These are phyloP conservation scores for Candida silvicultrix DNA, from an alignment of 805 yeast genomes.

Conservation along the genomic window DNA sequence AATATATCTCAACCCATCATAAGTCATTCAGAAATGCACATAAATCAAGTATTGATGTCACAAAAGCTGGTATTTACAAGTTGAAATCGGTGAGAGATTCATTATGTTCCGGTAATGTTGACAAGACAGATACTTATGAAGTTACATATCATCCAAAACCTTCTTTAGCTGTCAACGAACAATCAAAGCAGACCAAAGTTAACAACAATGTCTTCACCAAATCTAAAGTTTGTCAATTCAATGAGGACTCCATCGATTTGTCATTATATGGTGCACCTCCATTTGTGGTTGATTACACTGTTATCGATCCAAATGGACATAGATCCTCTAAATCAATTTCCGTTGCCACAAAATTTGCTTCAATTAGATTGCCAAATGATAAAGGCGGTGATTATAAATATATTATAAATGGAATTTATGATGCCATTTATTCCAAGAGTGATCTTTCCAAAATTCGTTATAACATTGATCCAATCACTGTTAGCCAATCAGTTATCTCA, in stretches of 20 bases:
- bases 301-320: constrained; percentile 51
- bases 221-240: constrained; percentile 40
- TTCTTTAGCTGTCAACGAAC: constrained; percentile 29
- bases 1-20: constrained; percentile 18
- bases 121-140: constrained; percentile 26
- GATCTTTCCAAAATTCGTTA: constrained; percentile 26
- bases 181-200: constrained; percentile 19
- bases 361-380: constrained; percentile 37
- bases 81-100: constrained; percentile 41
- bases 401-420: constrained; percentile 55
- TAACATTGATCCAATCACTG: constrained; percentile 25
- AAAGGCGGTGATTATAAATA: constrained; percentile 58
- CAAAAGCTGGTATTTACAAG: constrained; percentile 41
- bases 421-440: constrained; percentile 48
- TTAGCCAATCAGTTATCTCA: constrained; percentile 49
- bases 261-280: constrained; percentile 55
- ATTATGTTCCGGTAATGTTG: constrained; percentile 43
- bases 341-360: constrained; percentile 46
- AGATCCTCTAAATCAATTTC: constrained; percentile 32
- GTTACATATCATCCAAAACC: constrained; percentile 44
- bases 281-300: constrained; percentile 62
- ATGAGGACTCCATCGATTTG: constrained; percentile 43
- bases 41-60: constrained; percentile 30
- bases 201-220: constrained; percentile 25
- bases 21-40: constrained; percentile 13